These are phyloP conservation scores for Nicotiana benthamiana DNA, from an alignment of 257 asterid species.

Conservation along the genomic window DNA sequence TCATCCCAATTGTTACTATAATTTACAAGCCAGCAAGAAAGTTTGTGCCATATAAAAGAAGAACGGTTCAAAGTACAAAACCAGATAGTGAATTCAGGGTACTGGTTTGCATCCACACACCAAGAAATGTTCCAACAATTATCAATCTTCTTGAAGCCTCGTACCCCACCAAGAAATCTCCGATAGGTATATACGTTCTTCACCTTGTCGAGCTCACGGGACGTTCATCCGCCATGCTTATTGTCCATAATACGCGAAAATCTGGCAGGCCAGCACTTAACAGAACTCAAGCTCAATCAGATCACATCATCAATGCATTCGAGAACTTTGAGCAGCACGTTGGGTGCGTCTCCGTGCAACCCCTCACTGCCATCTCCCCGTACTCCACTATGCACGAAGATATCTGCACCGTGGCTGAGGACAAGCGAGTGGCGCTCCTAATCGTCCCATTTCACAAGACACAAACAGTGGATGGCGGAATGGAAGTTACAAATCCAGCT, in stretches of 20 bases:
- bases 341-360: slow-evolving; percentile 51
- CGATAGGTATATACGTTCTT: background rate
- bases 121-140: slow-evolving; percentile 7
- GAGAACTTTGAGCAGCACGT: slow-evolving; percentile 78
- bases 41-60: slow-evolving; percentile 1
- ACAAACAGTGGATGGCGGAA: slow-evolving; percentile 92
- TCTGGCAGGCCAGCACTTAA: slow-evolving; percentile 61
- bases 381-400: slow-evolving; percentile 97
- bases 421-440: slow-evolving; percentile 60
- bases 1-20: background rate
- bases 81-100: slow-evolving; percentile 7
- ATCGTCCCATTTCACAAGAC: slow-evolving; percentile 87
- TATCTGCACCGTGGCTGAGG: slow-evolving; percentile 74
- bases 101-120: background rate
- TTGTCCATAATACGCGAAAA: slow-evolving; percentile 28
- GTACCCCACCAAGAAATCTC: slow-evolving; percentile 1
- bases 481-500: slow-evolving; percentile 79
- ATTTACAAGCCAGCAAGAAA: slow-evolving; percentile 8
- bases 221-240: slow-evolving; percentile 12
- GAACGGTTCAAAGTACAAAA: background rate
- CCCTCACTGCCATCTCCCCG: slow-evolving; percentile 87
- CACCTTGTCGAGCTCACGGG: slow-evolving; percentile 14
- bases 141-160: slow-evolving; percentile 11
- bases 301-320: slow-evolving; percentile 86
- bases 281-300: slow-evolving; percentile 83